These are phyloP conservation scores for Kazachstania kunashirensis DNA, from an alignment of 805 yeast genomes.

Conservation along the genomic window DNA sequence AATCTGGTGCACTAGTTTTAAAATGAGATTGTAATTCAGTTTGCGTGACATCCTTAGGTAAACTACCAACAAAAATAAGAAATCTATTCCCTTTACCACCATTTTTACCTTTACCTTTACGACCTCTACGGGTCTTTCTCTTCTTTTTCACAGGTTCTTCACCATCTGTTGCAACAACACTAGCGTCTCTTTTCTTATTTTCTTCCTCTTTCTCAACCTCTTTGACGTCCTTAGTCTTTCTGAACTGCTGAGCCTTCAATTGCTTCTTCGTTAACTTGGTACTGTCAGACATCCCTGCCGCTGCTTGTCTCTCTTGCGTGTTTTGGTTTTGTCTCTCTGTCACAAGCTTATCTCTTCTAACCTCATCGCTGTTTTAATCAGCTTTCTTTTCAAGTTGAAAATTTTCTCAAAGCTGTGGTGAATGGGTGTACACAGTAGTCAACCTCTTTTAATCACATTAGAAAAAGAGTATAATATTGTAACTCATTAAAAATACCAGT, in stretches of 20 bases:
- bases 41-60: constrained; percentile 63
- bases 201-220: constrained; percentile 17
- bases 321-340: no score
- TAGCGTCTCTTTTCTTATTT: constrained; percentile 17
- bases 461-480: no score
- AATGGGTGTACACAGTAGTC: no score
- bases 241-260: constrained; percentile 28
- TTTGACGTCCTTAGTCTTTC: constrained; percentile 26
- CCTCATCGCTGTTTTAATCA: constrained; percentile 2
- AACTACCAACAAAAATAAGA: constrained; percentile 80
- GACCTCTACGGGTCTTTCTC: constrained; percentile 45
- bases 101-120: constrained; percentile 60
- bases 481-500: no score
- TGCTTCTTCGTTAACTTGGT: constrained; percentile 31
- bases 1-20: constrained; percentile 60
- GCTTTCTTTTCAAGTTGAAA: no score
- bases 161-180: constrained; percentile 12
- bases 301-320: no score
- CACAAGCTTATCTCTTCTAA: no score
- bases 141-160: constrained; percentile 44
- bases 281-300: constrained; percentile 16
- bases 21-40: constrained; percentile 63
- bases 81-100: constrained; percentile 49
- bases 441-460: no score
- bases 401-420: no score